phyloP scores from a whole-genome alignment of 768 basidiomycete species.

The Boletus pseudo-olivaceus region DNA sequence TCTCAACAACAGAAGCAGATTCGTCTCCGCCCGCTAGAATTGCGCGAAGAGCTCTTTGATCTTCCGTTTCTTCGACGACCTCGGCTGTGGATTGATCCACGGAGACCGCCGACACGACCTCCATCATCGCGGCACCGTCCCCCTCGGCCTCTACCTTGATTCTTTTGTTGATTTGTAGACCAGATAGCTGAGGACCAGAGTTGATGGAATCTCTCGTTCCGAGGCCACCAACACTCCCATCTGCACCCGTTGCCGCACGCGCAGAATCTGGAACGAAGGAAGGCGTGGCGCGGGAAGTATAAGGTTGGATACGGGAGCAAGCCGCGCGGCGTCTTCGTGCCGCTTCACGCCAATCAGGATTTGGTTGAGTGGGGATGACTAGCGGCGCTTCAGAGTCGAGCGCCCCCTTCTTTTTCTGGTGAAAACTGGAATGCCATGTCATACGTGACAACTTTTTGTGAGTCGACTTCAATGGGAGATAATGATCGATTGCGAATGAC shows the following conservation, averaged over 20 bases:
- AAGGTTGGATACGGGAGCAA: slow-evolving; percentile 14
- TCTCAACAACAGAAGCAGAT: slow-evolving; percentile 45
- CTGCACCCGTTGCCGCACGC: slow-evolving; percentile 50
- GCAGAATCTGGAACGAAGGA: slow-evolving; percentile 68
- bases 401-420: slow-evolving; percentile 39
- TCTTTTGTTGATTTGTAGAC: slow-evolving; percentile 52
- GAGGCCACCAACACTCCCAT: slow-evolving; percentile 75
- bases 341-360: slow-evolving; percentile 85
- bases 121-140: slow-evolving; percentile 13
- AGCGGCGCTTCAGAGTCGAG: slow-evolving; percentile 55
- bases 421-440: slow-evolving; percentile 34
- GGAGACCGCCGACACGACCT: not conserved
- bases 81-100: slow-evolving; percentile 17
- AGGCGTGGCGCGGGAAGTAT: slow-evolving; percentile 6
- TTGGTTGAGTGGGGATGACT: slow-evolving; percentile 82
- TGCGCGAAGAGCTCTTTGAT: slow-evolving; percentile 76
- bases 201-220: slow-evolving; percentile 76
- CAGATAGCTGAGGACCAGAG: slow-evolving; percentile 65
- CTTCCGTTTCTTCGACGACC: slow-evolving; percentile 60
- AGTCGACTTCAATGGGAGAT: slow-evolving; percentile 58
- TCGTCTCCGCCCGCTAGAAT: slow-evolving; percentile 55
- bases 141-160: slow-evolving; percentile 33
- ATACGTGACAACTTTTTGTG: slow-evolving; percentile 50
- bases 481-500: slow-evolving; percentile 34
- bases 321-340: slow-evolving; percentile 55